Base-by-base conservation (phyloP, 2,329 filamentous ascomycete genomes). In the Penicillium freii region DNA sequence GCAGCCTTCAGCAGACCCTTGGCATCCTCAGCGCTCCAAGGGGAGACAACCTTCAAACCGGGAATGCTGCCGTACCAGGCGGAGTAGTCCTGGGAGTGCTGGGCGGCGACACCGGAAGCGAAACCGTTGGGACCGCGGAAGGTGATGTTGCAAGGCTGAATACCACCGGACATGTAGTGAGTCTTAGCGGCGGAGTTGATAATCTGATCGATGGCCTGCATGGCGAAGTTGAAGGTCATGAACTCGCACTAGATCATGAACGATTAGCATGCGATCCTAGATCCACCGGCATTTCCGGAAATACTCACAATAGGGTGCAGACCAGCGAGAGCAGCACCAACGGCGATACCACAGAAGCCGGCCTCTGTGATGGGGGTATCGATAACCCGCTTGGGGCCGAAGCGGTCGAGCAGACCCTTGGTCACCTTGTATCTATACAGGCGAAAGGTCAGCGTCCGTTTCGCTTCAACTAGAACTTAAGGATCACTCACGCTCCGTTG, bases 141-240 rank as follows among this genome's bases (percentile, higher is more conserved):
- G 69, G 94, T 97, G 80, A 99, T 93, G 83, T 97, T 97, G 82
- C 94, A 99, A 71, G 94, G 94, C 81, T 99, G 94, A 78, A 97
- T 97, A 78, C 94, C 94, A 71, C 94, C 94, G 64, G 94, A 97
- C 94, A 99, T 99, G 84, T 99, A 99, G 74, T 99, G 93, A 57
- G 94, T 99, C 85, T 99, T 99, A 74, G 92, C 94, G 69, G 84
- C 94, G 49, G 93, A 97, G 87, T 99, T 99, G 86, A 99, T 92
- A 75, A 99, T 91, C 78, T 99, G 94, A 78, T 99, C 94, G 78
- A 99, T 99, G 75, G 94, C 91, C 82, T 99, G 94, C 94, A 99
- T 99, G 78, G 94, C 93, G 76, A 97, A 97, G 86, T 99, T 99
- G 87, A 96, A 97, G 73, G 94, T 99, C 94, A 99, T 99, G 85